These are phyloP conservation scores for Blastobotrys buckinghamii DNA, from an alignment of 1,139 yeast genomes.

Conservation along the genomic window DNA sequence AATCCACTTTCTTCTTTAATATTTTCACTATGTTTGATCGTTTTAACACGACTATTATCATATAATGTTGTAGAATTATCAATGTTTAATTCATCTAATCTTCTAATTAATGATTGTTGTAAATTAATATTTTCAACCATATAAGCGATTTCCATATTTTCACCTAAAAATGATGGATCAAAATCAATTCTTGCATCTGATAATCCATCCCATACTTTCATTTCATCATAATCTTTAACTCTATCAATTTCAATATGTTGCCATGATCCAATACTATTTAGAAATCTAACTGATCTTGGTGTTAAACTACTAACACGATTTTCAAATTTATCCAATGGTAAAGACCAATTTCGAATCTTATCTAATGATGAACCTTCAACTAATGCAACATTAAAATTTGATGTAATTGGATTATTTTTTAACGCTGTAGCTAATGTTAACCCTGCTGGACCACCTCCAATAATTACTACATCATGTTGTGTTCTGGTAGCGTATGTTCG, in stretches of 20 bases:
- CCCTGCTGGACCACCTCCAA: conserved; percentile 99
- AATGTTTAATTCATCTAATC: conserved; percentile 47
- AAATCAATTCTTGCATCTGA: conserved; percentile 65
- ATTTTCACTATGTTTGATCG: conserved; percentile 17
- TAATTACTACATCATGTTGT: conserved; percentile 63
- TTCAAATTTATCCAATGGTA: conserved; percentile 54
- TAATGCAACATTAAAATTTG: conserved; percentile 55
- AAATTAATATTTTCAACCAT: conserved; percentile 88
- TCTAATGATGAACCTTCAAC: conserved; percentile 66
- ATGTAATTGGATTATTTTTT: conserved; percentile 57
- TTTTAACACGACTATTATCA: conserved; percentile 61
- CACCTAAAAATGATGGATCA: conserved; percentile 43
- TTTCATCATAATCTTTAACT: conserved; percentile 70
- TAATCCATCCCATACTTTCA: conserved; percentile 83
- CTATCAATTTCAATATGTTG: conserved; percentile 60
- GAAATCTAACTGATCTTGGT: conserved; percentile 65
- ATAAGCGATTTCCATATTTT: conserved; percentile 48
- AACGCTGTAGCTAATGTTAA: conserved; percentile 75
- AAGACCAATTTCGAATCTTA: conserved; percentile 47
- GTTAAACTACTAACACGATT: conserved; percentile 85
- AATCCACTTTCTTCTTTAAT: not conserved
- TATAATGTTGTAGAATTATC: conserved; percentile 32
- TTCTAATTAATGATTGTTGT: conserved; percentile 59
- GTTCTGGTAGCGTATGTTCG: not conserved
- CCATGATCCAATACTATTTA: conserved; percentile 74